These are phyloP conservation scores for Oryza longistaminata DNA, from an alignment of 176 grass and related monocot species.

Conservation along the genomic window DNA sequence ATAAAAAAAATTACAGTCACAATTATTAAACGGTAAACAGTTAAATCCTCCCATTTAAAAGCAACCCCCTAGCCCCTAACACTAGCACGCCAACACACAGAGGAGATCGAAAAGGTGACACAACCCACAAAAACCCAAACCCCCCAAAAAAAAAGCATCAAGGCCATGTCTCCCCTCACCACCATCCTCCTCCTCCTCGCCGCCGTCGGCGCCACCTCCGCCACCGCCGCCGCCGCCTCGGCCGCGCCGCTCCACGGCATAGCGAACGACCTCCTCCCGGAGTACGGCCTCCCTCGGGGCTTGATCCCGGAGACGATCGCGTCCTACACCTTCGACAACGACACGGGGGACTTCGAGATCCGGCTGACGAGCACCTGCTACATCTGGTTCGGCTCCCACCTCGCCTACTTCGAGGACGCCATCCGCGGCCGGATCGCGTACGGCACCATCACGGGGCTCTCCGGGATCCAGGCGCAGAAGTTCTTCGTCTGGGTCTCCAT, in stretches of 20 bases:
- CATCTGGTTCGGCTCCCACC: conserved; percentile 57
- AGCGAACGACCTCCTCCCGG: conserved; percentile 61
- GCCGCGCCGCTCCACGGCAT: neutral
- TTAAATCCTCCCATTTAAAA: neutral
- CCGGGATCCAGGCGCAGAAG: conserved; percentile 81
- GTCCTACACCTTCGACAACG: conserved; percentile 55
- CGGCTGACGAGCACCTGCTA: conserved; percentile 66
- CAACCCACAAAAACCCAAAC: conserved; percentile 3
- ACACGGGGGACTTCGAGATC: conserved; percentile 62
- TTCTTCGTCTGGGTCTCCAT: conserved; percentile 76
- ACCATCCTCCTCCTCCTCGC: conserved; percentile 8
- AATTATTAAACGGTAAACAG: neutral
- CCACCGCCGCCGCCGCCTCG: neutral
- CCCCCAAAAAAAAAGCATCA: neutral
- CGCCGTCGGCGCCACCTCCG: neutral
- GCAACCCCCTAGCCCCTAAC: neutral
- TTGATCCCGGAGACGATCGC: conserved; percentile 65
- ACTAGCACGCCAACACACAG: neutral
- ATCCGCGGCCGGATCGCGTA: conserved; percentile 55
- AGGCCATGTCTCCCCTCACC: conserved; percentile 15
- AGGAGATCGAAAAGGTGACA: neutral
- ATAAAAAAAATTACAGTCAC: too few relatives aligned
- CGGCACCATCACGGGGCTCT: conserved; percentile 57
- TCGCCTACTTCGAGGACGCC: conserved; percentile 61
- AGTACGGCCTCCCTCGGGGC: conserved; percentile 70